Conservation (phyloP, 2,329 filamentous ascomycete species). For the Alternaria longipes region DNA sequence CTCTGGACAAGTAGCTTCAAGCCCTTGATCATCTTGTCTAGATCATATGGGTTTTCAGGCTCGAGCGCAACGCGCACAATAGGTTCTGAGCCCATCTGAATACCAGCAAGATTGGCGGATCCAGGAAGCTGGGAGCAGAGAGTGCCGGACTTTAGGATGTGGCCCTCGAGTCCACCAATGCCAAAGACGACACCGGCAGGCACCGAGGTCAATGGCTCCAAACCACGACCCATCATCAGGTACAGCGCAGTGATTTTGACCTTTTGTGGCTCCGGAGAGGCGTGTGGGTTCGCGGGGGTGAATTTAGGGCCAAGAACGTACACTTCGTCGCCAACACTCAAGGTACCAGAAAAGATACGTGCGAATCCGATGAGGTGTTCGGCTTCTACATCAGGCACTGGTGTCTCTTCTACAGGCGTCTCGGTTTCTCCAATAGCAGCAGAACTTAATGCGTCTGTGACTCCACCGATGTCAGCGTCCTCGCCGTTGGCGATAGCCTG, state of each 20-base stretch:
- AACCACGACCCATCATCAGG: slow-evolving; percentile 90
- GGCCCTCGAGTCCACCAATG: slow-evolving; percentile 88
- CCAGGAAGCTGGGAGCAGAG: slow-evolving; percentile 88
- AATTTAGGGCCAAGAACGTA: slow-evolving; percentile 96
- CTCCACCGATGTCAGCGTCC: slow-evolving; percentile 59
- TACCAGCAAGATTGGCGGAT: slow-evolving; percentile 87
- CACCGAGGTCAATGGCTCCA: slow-evolving; percentile 83
- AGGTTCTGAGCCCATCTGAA: slow-evolving; percentile 81
- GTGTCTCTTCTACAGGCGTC: slow-evolving; percentile 39
- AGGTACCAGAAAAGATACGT: slow-evolving; percentile 87
- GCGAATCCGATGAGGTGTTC: slow-evolving; percentile 96
- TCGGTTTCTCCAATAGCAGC: slow-evolving; percentile 61
- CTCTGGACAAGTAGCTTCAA: slow-evolving; percentile 89
- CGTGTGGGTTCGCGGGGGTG: slow-evolving; percentile 78
- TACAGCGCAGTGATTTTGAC: slow-evolving; percentile 89
- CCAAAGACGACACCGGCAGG: slow-evolving; percentile 96
- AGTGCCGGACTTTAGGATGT: slow-evolving; percentile 95
- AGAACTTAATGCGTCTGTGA: slow-evolving; percentile 69
- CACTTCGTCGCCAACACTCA: slow-evolving; percentile 88
- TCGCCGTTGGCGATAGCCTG: slow-evolving; percentile 64
- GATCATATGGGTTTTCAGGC: slow-evolving; percentile 85
- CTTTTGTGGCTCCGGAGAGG: slow-evolving; percentile 77
- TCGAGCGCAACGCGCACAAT: slow-evolving; percentile 98
- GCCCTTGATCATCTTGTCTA: slow-evolving; percentile 94
- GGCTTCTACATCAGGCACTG: slow-evolving; percentile 71